These are phyloP conservation scores for Colletotrichum gigasporum DNA, from an alignment of 2,329 filamentous ascomycete species.

Conservation along the genomic window DNA sequence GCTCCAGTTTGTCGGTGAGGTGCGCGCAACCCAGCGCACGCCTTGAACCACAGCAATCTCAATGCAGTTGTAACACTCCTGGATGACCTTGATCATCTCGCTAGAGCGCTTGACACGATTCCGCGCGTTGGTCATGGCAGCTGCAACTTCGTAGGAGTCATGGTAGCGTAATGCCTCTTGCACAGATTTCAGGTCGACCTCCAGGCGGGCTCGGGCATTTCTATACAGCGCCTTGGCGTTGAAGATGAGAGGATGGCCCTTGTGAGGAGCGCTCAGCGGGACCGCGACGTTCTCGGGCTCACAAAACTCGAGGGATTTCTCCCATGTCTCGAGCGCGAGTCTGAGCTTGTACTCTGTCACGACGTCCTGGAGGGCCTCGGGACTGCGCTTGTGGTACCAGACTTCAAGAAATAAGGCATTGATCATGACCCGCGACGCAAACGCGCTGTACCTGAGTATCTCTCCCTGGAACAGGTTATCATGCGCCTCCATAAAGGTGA, in stretches of 20 bases:
- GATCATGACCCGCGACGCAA: slow-evolving; percentile 97
- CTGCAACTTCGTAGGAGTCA: slow-evolving; percentile 95
- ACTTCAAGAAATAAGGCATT: slow-evolving; percentile 98
- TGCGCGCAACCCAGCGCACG: slow-evolving; percentile 97
- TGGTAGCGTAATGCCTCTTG: slow-evolving; percentile 97
- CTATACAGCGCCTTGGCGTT: slow-evolving; percentile 98
- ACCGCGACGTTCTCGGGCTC: slow-evolving; percentile 91
- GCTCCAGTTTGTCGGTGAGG: slow-evolving; percentile 98
- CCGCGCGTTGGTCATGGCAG: slow-evolving; percentile 93
- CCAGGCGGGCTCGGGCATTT: slow-evolving; percentile 89
- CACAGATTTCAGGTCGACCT: slow-evolving; percentile 94
- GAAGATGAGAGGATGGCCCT: slow-evolving; percentile 95
- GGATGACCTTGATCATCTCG: slow-evolving; percentile 98
- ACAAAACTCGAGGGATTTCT: slow-evolving; percentile 92
- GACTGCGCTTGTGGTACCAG: slow-evolving; percentile 98
- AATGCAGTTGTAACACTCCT: slow-evolving; percentile 97
- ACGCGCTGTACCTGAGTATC: slow-evolving; percentile 90
- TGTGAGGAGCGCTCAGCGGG: slow-evolving; percentile 91
- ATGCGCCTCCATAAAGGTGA: slow-evolving; percentile 93
- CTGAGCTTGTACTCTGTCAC: slow-evolving; percentile 98
- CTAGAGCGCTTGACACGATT: slow-evolving; percentile 94
- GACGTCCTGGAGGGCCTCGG: slow-evolving; percentile 96
- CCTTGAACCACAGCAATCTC: slow-evolving; percentile 95
- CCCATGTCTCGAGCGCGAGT: slow-evolving; percentile 97
- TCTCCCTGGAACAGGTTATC: slow-evolving; percentile 96